Evolutionary conservation across 1,139 yeast species (phyloP).

Genomic region (Zygotorulaspora mrakii): DNA sequence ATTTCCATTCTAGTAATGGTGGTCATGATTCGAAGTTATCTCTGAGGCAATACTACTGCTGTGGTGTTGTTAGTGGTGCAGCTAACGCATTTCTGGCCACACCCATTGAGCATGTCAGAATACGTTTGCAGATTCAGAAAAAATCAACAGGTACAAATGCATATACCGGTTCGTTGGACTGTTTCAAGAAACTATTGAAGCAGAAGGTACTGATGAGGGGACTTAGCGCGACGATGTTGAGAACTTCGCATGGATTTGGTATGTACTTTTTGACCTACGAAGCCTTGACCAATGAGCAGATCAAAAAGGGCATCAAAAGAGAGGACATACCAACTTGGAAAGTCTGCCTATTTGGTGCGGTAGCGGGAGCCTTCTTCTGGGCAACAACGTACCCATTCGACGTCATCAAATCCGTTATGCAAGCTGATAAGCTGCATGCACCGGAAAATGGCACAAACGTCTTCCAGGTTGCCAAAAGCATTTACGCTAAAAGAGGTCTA

Average conservation of each 20-base stretch:
- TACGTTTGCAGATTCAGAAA: constrained; percentile 82
- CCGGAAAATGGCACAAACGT: constrained; percentile 37
- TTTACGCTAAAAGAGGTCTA: constrained; percentile 55
- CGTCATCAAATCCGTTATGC: constrained; percentile 79
- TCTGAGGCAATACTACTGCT: constrained; percentile 60
- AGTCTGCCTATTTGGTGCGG: constrained; percentile 75
- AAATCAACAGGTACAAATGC: constrained; percentile 39
- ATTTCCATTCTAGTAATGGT: constrained; percentile 37
- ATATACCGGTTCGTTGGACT: constrained; percentile 77
- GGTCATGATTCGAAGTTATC: constrained; percentile 42
- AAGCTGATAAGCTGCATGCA: constrained; percentile 67
- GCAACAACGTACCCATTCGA: constrained; percentile 76
- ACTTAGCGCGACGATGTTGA: constrained; percentile 66
- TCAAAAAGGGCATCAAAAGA: constrained; percentile 45
- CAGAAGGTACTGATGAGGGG: constrained; percentile 78
- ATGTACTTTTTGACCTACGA: constrained; percentile 86
- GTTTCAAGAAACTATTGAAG: constrained; percentile 53
- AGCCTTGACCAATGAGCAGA: constrained; percentile 67
- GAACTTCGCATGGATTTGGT: constrained; percentile 89
- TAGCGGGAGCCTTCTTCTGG: constrained; percentile 88
- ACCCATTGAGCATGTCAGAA: constrained; percentile 92
- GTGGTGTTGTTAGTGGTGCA: constrained; percentile 87
- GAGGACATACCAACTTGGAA: constrained; percentile 79
- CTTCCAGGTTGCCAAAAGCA: constrained; percentile 51
- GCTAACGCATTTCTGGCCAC: constrained; percentile 84